Evolutionary conservation across 495 filamentous ascomycete species (phyloP), one percentile per base, ranked within the genome.

Genomic region (Neurospora pannonica): DNA sequence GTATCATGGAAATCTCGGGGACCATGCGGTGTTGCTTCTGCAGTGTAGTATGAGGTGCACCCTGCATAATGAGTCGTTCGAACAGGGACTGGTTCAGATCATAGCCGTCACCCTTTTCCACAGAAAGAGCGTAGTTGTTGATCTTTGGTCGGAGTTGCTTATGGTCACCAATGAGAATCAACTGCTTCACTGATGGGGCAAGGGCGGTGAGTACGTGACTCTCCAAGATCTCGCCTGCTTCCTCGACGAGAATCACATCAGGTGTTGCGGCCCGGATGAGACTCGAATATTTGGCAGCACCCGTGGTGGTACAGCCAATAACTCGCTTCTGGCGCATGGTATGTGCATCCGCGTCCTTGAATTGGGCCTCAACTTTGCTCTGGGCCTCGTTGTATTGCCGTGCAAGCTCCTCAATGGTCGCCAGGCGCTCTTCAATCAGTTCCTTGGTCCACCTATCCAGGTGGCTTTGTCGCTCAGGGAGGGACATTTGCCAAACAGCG

Each of bases 211-310:
- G 79, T 42, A 94, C 84, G 76, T 95, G 84, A 31, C 85, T 87
- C 77, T 96, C 93, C 2, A 94, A 80, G 34, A 94, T 92, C 76
- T 96, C 93, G 8, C 93, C 92, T 4, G 92, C 92, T 76, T 96
- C 93, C 78, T 96, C 93, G 0, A 94, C 87, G 0, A 95, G 76
- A 34, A 93, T 77, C 7, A 91, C 83, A 21, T 87, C 87, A 0
- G 89, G 88, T 1, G 71, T 72, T 5, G 87, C 86, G 5, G 80
- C 80, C 60, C 84, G 83, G 9, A 95, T 79, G 38, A 88, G 83
- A 9, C 85, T 76, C 4, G 82, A 75, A 74, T 91, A 87, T 78
- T 87, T 93, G 4, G 93, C 92, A 0, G 92, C 92, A 4, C 82
- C 91, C 0, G 90, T 94, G 1, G 93, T 95, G 1, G 92, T 95